These are phyloP conservation scores for Pseudodiploospora longispora DNA, from an alignment of 2,329 filamentous ascomycete genomes.

Conservation along the genomic window DNA sequence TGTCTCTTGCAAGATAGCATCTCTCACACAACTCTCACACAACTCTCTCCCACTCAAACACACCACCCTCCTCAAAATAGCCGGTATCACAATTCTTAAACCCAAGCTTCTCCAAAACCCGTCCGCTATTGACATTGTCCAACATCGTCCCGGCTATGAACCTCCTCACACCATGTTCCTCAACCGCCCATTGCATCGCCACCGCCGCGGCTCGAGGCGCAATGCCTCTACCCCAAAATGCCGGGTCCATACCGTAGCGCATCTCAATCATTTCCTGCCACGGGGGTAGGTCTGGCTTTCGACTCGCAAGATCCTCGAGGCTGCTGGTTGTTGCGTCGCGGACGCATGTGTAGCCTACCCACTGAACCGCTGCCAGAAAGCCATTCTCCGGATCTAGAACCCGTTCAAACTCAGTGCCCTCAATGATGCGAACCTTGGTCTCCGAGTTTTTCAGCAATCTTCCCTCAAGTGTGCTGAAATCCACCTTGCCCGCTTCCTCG, in stretches of 20 bases:
- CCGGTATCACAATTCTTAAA: slow-evolving; percentile 4
- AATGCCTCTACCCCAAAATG: slow-evolving; percentile 10
- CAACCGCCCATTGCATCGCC: slow-evolving; percentile 12
- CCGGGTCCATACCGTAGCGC: slow-evolving; percentile 10
- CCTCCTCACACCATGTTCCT: slow-evolving; percentile 9
- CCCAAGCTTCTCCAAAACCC: slow-evolving; percentile 8
- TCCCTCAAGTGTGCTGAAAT: neutral
- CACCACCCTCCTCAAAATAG: slow-evolving; percentile 6
- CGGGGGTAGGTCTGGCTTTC: slow-evolving; percentile 1
- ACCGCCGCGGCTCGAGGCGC: slow-evolving; percentile 8
- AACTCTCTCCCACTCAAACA: slow-evolving; percentile 5
- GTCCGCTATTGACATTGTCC: slow-evolving; percentile 8
- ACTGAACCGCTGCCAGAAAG: slow-evolving; percentile 5
- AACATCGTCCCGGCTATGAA: slow-evolving; percentile 13
- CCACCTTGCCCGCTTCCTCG: neutral
- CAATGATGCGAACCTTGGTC: slow-evolving; percentile 1
- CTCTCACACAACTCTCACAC: neutral
- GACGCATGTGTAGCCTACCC: slow-evolving; percentile 13
- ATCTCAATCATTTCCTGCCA: slow-evolving; percentile 15
- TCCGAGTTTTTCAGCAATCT: neutral
- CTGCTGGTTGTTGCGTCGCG: slow-evolving; percentile 8
- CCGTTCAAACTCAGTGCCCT: neutral
- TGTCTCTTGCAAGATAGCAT: no score
- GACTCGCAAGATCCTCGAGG: neutral
- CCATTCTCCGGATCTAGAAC: neutral